phyloP scores from a whole-genome alignment of 192 early-diverging fungal genomes.

The Backusella liffmaniae region DNA sequence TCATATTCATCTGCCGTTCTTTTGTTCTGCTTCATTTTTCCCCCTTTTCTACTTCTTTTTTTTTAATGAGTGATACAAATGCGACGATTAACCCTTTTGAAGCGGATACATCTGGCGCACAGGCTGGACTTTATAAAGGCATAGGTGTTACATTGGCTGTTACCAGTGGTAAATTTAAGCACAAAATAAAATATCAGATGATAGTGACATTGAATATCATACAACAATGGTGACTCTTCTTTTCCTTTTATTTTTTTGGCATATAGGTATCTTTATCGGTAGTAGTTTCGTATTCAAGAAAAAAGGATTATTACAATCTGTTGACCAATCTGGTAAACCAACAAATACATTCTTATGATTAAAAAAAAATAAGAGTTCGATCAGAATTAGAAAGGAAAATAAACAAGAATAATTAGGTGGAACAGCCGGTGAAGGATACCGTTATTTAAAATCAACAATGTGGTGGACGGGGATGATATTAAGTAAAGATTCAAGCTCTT shows the following conservation, averaged over 20 bases:
- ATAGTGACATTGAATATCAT: background rate
- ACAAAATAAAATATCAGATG: background rate
- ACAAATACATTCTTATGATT: background rate
- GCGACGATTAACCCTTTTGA: background rate
- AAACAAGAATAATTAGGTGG: slow-evolving; percentile 24
- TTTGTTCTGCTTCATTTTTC: background rate
- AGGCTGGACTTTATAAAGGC: slow-evolving; percentile 49
- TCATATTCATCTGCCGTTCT: background rate
- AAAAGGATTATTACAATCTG: slow-evolving; percentile 83
- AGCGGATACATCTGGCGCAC: background rate
- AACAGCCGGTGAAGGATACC: slow-evolving; percentile 54
- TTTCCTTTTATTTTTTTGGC: background rate
- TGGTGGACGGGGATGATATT: slow-evolving; percentile 63
- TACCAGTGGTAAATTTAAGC: slow-evolving; percentile 42
- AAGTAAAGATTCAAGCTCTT: slow-evolving; percentile 37
- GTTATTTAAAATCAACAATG: slow-evolving; percentile 47
- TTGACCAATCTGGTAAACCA: slow-evolving; percentile 46
- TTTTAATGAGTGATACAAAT: background rate
- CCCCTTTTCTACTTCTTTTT: background rate
- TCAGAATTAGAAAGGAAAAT: background rate
- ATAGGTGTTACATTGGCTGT: slow-evolving; percentile 85
- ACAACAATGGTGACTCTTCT: background rate
- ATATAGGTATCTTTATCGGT: slow-evolving; percentile 83
- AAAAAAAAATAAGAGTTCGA: background rate
- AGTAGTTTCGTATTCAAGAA: slow-evolving; percentile 95